phyloP scores from a whole-genome alignment of 2,329 filamentous ascomycete genomes.

The Ciborinia camelliae region DNA sequence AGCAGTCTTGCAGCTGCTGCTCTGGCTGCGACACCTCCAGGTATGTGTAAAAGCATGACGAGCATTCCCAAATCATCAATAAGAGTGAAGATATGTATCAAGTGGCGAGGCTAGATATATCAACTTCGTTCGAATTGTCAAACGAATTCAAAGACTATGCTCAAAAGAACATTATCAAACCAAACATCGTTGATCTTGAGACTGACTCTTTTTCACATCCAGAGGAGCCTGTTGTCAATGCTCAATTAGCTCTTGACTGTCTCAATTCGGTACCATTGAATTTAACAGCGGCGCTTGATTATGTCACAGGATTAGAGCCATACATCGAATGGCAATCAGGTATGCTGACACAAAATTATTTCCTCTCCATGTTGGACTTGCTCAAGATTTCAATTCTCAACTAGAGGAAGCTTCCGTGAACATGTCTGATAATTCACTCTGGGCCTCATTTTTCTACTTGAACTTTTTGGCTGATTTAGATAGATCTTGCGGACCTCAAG shows the following conservation, averaged over 20 bases:
- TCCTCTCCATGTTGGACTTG: not conserved
- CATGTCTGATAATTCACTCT: not conserved
- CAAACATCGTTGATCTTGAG: not conserved
- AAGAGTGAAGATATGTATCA: not conserved
- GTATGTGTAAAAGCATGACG: constrained; percentile 19
- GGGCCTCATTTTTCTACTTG: not conserved
- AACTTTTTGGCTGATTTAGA: constrained; percentile 8
- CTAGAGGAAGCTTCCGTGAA: not conserved
- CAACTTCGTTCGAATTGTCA: no score
- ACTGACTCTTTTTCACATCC: constrained; percentile 8
- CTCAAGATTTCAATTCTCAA: not conserved
- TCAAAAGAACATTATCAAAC: not conserved
- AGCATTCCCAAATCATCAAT: not conserved
- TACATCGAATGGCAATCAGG: constrained; percentile 37
- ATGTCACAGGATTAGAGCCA: constrained; percentile 31
- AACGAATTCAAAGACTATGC: not conserved
- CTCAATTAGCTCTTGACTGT: constrained; percentile 34
- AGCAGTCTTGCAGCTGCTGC: constrained; percentile 31
- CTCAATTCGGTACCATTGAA: constrained; percentile 35
- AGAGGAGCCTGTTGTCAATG: constrained; percentile 34
- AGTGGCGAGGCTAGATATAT: not conserved
- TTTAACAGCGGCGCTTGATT: constrained; percentile 28
- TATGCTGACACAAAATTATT: constrained; percentile 17
- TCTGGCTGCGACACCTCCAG: constrained; percentile 24
- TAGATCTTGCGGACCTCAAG: constrained; percentile 41